Evolutionary conservation across 176 grass and related monocot genomes (phyloP), one percentile per base, ranked within the genome.

Genomic region (Rhynchospora pubera): DNA sequence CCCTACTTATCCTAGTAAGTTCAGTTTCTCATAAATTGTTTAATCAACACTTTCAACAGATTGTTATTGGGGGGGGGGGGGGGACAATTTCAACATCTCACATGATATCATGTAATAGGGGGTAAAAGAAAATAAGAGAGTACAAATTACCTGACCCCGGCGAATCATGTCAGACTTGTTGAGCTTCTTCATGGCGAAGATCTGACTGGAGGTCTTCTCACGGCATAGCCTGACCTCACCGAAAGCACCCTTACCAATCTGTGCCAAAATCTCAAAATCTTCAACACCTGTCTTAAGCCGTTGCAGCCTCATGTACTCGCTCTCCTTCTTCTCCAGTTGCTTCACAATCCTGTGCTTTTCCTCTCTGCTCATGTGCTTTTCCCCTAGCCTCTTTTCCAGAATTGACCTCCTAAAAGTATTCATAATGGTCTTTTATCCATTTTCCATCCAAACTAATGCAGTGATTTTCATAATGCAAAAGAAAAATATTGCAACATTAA

Each of bases 311-410:
- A 93, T 93, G 62, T 90, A 93, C 78, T 93, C 91, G 42, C 85
- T 93, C 70, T 93, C 91, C 69, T 93, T 93, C 78, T 85, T 93
- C 86, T 93, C 88, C 61, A 93, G 85, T 57, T 93, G 83, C 86
- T 93, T 93, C 58, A 90, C 73, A 53, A 93, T 84, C n/a, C 84
- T 93, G n/a, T n/a, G n/a, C n/a, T n/a, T n/a, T n/a, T n/a, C n/a
- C n/a, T n/a, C n/a, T n/a, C n/a, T n/a, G n/a, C n/a, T n/a, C n/a
- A n/a, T n/a, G n/a, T 90, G 82, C 57, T 84, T 83, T 81, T 87
- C 89, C 48, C 85, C 91, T 79, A 93, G 88, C 55, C 90, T 85
- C 59, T 70, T 78, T 85, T 93, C 91, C 81, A 93, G 86, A 63
- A 84, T 84, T 32, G 73, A 83, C 32, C 91, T 86, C 78, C 91